These are phyloP conservation scores for Amoeboaphelidium protococcarum DNA, from an alignment of 371 early-diverging fungal genomes.

Conservation along the genomic window DNA sequence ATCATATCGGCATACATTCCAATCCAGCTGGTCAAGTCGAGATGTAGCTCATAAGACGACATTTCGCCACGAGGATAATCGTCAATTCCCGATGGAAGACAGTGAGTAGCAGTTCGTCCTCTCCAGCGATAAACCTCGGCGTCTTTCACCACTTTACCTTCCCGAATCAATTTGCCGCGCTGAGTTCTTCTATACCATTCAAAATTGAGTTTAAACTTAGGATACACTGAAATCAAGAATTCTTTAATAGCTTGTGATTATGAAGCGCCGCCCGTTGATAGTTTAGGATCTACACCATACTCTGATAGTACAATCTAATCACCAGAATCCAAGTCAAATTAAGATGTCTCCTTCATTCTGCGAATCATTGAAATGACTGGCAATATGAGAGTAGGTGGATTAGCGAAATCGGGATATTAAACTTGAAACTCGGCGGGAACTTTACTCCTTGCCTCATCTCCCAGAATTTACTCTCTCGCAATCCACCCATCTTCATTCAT, in stretches of 20 bases:
- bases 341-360: too few species aligned
- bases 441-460: conserved; percentile 73
- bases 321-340: too few species aligned
- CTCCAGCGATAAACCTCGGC: conserved; percentile 70
- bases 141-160: conserved; percentile 24
- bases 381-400: conserved; percentile 67
- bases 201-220: conserved; percentile 36
- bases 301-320: too few species aligned
- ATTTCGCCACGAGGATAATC: conserved; percentile 72
- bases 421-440: conserved; percentile 72
- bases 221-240: conserved; percentile 32
- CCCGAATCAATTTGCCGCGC: conserved; percentile 36
- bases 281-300: too few species aligned
- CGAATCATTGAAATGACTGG: conserved; percentile 13
- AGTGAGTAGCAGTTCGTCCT: conserved; percentile 56
- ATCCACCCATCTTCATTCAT: conserved; percentile 79
- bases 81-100: conserved; percentile 70
- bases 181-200: conserved; percentile 58
- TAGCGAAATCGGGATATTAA: conserved; percentile 72
- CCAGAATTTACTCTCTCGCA: conserved; percentile 75
- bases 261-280: too few species aligned
- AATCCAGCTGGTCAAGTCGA: conserved; percentile 73
- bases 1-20: conserved; percentile 44
- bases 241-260: too few species aligned
- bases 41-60: conserved; percentile 52